phyloP scores from a whole-genome alignment of 2,329 filamentous ascomycete genomes.

The Aspergillus neotritici region DNA sequence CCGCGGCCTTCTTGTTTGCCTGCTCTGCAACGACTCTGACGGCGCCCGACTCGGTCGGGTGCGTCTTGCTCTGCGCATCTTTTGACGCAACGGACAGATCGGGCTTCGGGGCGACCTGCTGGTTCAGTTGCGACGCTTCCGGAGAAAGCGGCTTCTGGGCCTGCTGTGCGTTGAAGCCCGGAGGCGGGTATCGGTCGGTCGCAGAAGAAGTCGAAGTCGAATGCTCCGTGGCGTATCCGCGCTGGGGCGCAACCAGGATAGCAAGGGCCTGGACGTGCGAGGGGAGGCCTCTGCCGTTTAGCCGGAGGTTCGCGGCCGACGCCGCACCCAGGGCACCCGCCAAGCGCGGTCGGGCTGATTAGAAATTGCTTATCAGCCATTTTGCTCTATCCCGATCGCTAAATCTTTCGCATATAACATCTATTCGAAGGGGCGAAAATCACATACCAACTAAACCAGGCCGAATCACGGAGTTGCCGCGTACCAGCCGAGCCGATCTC shows the following conservation, averaged over 20 bases:
- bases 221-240: slow-evolving; percentile 54
- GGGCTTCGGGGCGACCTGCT: slow-evolving; percentile 35
- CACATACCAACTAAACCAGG: slow-evolving; percentile 26
- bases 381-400: not conserved
- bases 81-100: slow-evolving; percentile 41
- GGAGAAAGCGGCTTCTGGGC: slow-evolving; percentile 76
- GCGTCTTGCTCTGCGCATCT: slow-evolving; percentile 41
- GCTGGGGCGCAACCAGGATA: slow-evolving; percentile 48
- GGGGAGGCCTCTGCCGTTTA: slow-evolving; percentile 38
- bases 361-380: slow-evolving; percentile 4
- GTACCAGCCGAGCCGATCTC: slow-evolving; percentile 36
- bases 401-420: not conserved
- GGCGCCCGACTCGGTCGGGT: slow-evolving; percentile 58
- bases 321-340: slow-evolving; percentile 27
- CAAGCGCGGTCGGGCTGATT: slow-evolving; percentile 29
- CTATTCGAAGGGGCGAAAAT: not conserved
- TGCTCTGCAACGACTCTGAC: slow-evolving; percentile 51
- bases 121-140: slow-evolving; percentile 37
- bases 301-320: slow-evolving; percentile 29
- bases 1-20: slow-evolving; percentile 52
- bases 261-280: slow-evolving; percentile 53
- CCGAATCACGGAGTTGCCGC: slow-evolving; percentile 29
- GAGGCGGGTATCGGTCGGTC: slow-evolving; percentile 62
- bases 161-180: slow-evolving; percentile 83
- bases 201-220: slow-evolving; percentile 43